Conservation (phyloP, 2,329 filamentous ascomycete genomes). For the Alternaria sp. region DNA sequence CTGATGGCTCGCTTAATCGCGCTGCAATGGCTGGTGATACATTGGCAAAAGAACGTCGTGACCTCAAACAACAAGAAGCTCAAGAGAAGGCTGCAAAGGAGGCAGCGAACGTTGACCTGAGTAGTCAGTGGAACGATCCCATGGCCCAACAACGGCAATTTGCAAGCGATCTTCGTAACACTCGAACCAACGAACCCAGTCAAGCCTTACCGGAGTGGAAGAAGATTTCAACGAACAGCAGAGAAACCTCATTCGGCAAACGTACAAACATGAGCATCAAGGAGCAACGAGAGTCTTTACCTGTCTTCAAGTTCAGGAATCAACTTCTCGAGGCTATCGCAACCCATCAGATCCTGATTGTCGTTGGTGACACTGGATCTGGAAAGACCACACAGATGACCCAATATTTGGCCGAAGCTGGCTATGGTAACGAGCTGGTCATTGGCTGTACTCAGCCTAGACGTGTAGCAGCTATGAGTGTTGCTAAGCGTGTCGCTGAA, state of each 20-base stretch:
- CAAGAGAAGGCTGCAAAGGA: constrained; percentile 80
- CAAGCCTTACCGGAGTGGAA: constrained; percentile 93
- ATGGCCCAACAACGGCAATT: constrained; percentile 93
- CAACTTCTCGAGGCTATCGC: constrained; percentile 87
- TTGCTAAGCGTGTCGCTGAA: constrained; percentile 95
- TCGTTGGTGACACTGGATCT: constrained; percentile 95
- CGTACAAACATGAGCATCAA: constrained; percentile 92
- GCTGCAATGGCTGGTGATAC: constrained; percentile 93
- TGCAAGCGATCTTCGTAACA: constrained; percentile 80
- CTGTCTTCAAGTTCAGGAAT: constrained; percentile 86
- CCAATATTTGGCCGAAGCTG: constrained; percentile 91
- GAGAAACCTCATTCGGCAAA: constrained; percentile 82
- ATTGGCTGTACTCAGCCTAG: constrained; percentile 97
- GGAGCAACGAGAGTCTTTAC: constrained; percentile 87
- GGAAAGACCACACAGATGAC: constrained; percentile 98
- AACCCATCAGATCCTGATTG: constrained; percentile 90
- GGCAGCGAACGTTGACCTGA: constrained; percentile 79
- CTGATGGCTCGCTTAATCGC: constrained; percentile 96
- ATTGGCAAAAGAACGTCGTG: constrained; percentile 87
- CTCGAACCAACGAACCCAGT: constrained; percentile 65
- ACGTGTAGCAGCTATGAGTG: constrained; percentile 97
- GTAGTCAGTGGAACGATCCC: constrained; percentile 94
- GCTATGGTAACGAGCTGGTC: constrained; percentile 84
- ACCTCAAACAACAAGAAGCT: constrained; percentile 85
- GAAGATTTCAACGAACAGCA: constrained; percentile 78